A percentile compares a stretch with the other conserved stretches of the same genome.
Conservation (phyloP, 2,329 filamentous ascomycete genomes). For the Escovopsis weberi region DNA sequence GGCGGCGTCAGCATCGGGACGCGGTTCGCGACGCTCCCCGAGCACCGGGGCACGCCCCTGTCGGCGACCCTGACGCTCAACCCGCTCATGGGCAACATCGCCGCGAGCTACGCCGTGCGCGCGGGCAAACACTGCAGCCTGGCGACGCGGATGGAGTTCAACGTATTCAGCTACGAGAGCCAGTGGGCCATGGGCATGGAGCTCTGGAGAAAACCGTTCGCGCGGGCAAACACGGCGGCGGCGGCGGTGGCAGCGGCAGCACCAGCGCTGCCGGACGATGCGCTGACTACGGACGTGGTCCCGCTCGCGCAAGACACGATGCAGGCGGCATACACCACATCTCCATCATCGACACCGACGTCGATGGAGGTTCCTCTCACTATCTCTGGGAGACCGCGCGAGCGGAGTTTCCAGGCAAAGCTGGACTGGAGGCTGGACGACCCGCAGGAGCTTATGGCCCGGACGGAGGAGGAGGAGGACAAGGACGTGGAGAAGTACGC, state of each 20-base stretch:
- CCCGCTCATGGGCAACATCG: slow-evolving; percentile 85
- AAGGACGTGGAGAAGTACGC: slow-evolving; percentile 44
- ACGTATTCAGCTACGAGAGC: slow-evolving; percentile 96
- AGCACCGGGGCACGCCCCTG: slow-evolving; percentile 71
- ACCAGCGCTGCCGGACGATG: slow-evolving; percentile 17
- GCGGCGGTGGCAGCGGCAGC: no score
- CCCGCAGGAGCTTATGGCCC: slow-evolving; percentile 17
- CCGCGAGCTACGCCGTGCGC: slow-evolving; percentile 80
- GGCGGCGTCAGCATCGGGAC: slow-evolving; percentile 80
- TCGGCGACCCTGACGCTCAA: slow-evolving; percentile 89
- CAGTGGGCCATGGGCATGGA: slow-evolving; percentile 86
- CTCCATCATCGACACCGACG: no score
- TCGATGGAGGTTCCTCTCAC: no score
- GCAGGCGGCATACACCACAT: no score
- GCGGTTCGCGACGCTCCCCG: slow-evolving; percentile 76
- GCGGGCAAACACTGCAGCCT: slow-evolving; percentile 72
- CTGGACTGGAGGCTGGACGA: slow-evolving; percentile 33
- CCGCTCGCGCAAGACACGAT: not conserved
- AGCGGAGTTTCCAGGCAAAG: slow-evolving; percentile 37
- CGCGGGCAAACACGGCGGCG: slow-evolving; percentile 12
- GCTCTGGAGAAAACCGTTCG: slow-evolving; percentile 59
- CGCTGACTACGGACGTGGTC: not conserved
- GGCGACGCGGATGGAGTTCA: slow-evolving; percentile 88
- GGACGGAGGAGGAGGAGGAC: not conserved
- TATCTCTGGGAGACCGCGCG: not conserved